These are phyloP conservation scores for Fusarium fracticaudum DNA, from an alignment of 2,329 filamentous ascomycete species.

Conservation along the genomic window DNA sequence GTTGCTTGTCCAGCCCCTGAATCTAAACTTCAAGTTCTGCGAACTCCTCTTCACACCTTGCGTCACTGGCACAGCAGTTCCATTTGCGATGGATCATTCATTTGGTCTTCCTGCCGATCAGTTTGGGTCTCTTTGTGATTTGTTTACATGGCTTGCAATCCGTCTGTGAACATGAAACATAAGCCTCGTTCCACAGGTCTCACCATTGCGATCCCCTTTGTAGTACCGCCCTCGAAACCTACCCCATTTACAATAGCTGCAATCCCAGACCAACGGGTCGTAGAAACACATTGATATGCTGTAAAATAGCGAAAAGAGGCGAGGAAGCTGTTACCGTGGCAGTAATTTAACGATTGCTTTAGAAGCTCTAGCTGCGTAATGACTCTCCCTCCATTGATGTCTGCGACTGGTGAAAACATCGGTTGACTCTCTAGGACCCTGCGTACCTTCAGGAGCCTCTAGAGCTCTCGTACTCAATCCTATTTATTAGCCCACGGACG, in stretches of 20 bases:
- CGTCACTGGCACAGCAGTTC: background rate
- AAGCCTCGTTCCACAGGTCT: background rate
- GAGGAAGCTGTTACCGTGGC: fast-evolving
- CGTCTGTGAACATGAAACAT: background rate
- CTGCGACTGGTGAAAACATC: background rate
- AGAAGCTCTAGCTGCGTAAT: background rate
- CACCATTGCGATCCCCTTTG: background rate
- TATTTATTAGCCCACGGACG: background rate
- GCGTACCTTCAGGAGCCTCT: background rate
- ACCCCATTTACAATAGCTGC: background rate
- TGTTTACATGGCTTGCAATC: background rate
- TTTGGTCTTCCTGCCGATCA: background rate
- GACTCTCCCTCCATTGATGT: background rate
- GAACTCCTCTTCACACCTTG: background rate
- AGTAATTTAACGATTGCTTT: background rate
- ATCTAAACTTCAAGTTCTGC: background rate
- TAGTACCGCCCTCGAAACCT: background rate
- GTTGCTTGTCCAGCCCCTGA: background rate
- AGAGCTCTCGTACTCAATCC: background rate
- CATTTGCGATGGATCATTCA: background rate
- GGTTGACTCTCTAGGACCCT: background rate
- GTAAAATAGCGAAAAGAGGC: background rate
- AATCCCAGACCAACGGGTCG: background rate
- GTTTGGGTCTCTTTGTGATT: fast-evolving
- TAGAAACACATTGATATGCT: background rate